A percentile compares a stretch with the other conserved stretches of the same genome.
phyloP scores from a whole-genome alignment of 495 filamentous ascomycete genomes.

The Tetracladium marchalianum region DNA sequence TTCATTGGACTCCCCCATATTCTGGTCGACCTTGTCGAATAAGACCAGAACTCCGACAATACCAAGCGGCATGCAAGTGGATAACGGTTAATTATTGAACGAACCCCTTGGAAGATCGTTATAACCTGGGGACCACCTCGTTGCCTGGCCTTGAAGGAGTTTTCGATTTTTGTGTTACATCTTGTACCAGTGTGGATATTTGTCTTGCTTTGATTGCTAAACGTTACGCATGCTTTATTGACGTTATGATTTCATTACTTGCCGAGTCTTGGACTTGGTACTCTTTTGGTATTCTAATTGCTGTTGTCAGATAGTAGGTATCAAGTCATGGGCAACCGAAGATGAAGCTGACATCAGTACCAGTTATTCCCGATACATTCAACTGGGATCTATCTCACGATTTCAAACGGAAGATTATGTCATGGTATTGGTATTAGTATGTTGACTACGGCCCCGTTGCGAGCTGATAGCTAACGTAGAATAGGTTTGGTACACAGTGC shows the following conservation, averaged over 20 bases:
- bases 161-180: too few species aligned
- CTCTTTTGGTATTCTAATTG: slow-evolving; percentile 27
- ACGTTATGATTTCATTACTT: slow-evolving; percentile 18
- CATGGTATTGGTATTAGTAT: slow-evolving; percentile 44
- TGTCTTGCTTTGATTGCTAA: too few species aligned
- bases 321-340: background rate
- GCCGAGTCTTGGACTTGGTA: slow-evolving; percentile 43
- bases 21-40: too few species aligned
- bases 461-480: background rate
- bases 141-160: too few species aligned
- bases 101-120: too few species aligned
- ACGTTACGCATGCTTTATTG: too few species aligned
- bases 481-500: slow-evolving; percentile 41
- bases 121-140: too few species aligned
- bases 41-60: too few species aligned
- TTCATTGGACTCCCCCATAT: too few species aligned
- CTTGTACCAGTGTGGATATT: too few species aligned
- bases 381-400: slow-evolving; percentile 31
- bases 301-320: slow-evolving; percentile 31
- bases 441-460: slow-evolving; percentile 6
- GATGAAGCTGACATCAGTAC: background rate
- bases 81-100: too few species aligned
- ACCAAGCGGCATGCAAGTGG: too few species aligned
- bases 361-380: slow-evolving; percentile 29
- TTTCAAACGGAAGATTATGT: slow-evolving; percentile 49